Conservation (phyloP, 805 yeast species). For the Yarrowia porcina region DNA sequence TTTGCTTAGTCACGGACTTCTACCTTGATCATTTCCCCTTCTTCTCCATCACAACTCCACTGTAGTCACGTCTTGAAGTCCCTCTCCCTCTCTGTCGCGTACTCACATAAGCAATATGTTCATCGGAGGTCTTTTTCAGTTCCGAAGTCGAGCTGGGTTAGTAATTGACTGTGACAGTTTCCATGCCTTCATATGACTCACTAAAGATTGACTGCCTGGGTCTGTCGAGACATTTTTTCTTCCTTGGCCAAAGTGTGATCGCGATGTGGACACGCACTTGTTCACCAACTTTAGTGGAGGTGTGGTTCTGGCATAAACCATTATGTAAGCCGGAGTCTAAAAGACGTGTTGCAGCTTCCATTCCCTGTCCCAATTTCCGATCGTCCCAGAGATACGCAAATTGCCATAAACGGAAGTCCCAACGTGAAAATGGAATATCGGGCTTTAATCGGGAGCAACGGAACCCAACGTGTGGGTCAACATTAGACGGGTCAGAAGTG, state of each 20-base stretch:
- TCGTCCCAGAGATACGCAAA: neutral
- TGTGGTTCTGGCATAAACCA: neutral
- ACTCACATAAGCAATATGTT: constrained; percentile 34
- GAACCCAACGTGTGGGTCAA: constrained; percentile 1
- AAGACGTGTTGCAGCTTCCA: neutral
- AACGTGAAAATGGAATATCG: neutral
- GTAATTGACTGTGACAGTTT: too few relatives aligned
- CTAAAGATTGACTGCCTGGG: constrained; percentile 30
- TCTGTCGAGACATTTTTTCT: constrained; percentile 17
- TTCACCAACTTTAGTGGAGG: constrained; percentile 9
- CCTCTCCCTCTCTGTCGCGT: neutral
- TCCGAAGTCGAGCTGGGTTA: constrained; percentile 35
- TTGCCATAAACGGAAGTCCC: neutral
- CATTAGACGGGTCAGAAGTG: neutral
- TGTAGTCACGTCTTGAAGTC: too few relatives aligned
- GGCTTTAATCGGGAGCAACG: constrained; percentile 2
- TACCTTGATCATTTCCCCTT: neutral
- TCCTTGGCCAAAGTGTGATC: neutral
- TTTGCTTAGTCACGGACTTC: too few relatives aligned
- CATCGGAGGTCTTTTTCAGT: constrained; percentile 37
- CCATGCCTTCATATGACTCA: too few relatives aligned
- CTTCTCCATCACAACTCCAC: neutral
- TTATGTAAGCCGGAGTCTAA: neutral
- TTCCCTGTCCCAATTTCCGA: neutral
- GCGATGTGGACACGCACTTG: constrained; percentile 23